phyloP scores from a whole-genome alignment of 441 rosid species.

The Breynia disticha region DNA sequence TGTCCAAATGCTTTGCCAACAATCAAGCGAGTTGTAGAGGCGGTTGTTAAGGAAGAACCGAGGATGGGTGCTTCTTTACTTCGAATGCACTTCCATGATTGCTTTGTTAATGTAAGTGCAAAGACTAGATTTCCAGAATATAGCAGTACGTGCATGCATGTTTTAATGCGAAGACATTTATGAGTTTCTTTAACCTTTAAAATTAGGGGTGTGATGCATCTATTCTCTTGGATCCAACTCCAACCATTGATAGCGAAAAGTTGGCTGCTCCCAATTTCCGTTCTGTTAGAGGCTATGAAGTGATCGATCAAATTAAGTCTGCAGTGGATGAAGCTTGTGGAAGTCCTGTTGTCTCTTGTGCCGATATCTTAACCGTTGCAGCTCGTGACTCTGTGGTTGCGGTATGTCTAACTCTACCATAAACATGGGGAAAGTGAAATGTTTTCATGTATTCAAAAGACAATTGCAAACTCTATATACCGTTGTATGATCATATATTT shows the following conservation, averaged over 20 bases:
- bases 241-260: conserved; percentile 5
- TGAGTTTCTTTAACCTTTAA: neutral
- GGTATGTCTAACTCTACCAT: neutral
- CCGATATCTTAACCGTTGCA: conserved; percentile 5
- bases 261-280: neutral
- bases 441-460: too few species aligned
- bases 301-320: conserved; percentile 2
- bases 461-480: neutral
- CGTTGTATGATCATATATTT: neutral
- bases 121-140: neutral
- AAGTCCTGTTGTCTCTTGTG: conserved; percentile 2
- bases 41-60: neutral
- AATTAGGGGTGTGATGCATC: conserved; percentile 7
- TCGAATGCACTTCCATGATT: conserved; percentile 5
- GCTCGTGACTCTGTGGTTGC: conserved; percentile 7
- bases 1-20: conserved; percentile 1
- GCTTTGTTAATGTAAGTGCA: conserved; percentile 5
- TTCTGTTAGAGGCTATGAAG: neutral
- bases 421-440: too few species aligned
- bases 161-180: neutral
- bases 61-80: conserved; percentile 9
- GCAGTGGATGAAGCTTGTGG: neutral
- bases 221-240: neutral
- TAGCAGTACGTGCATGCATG: neutral
- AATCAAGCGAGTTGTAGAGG: neutral